phyloP scores from a whole-genome alignment of 768 basidiomycete genomes.

The Mycena alexandri region DNA sequence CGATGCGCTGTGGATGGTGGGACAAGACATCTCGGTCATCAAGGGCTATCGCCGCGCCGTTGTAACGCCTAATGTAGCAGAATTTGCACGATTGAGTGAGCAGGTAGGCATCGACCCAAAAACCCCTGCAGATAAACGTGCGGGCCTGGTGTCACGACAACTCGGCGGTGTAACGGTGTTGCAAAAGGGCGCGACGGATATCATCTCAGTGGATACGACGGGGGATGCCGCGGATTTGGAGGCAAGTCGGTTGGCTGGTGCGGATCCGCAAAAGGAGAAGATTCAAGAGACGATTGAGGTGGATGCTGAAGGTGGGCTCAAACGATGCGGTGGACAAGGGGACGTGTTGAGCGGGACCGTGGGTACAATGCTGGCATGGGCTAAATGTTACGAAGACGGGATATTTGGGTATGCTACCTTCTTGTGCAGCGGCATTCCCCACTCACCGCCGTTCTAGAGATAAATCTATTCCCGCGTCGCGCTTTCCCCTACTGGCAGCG shows the following conservation, averaged over 20 bases:
- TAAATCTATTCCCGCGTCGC: conserved; percentile 64
- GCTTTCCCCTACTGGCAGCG: conserved; percentile 87
- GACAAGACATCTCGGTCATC: conserved; percentile 79
- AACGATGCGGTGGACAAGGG: conserved; percentile 96
- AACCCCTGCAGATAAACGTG: conserved; percentile 66
- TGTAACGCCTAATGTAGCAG: conserved; percentile 94
- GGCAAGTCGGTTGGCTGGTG: conserved; percentile 57
- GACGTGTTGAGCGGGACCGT: conserved; percentile 92
- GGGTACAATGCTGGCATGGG: conserved; percentile 95
- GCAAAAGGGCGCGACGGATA: conserved; percentile 87
- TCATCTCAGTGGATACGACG: conserved; percentile 84
- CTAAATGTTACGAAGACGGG: conserved; percentile 90
- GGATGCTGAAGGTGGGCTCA: conserved; percentile 83
- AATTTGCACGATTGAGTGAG: conserved; percentile 89
- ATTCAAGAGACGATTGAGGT: conserved; percentile 74
- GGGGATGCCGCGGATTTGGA: conserved; percentile 62
- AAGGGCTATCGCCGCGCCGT: conserved; percentile 90
- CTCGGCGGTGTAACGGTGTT: conserved; percentile 92
- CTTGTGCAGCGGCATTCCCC: not conserved
- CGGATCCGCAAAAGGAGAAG: conserved; percentile 63
- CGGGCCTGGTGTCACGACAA: conserved; percentile 75
- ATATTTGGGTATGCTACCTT: conserved; percentile 73
- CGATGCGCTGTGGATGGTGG: conserved; percentile 88
- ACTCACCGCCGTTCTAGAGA: conserved; percentile 56
- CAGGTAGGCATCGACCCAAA: conserved; percentile 72